Percentiles rank a stretch among this genome's conserved stretches.
These are phyloP conservation scores for Piper longum DNA, from an alignment of 164 flowering plant species.

Conservation along the genomic window DNA sequence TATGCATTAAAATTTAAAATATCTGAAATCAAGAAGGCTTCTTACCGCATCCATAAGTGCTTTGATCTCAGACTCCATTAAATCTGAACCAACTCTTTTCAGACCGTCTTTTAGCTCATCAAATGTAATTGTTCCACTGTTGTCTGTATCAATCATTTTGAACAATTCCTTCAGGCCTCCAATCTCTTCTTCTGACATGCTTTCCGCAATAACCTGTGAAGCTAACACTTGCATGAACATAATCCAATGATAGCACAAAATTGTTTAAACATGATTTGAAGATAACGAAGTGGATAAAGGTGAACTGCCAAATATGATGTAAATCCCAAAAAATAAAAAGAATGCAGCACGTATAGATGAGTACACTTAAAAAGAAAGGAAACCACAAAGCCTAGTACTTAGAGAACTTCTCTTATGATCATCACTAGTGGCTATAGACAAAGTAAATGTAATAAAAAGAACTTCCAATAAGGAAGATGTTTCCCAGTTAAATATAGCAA, in stretches of 20 bases:
- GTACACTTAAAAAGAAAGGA: too few species aligned
- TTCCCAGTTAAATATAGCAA: too few species aligned
- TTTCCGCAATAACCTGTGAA: slow-evolving; percentile 82
- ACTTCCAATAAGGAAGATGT: too few species aligned
- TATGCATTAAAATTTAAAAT: neutral
- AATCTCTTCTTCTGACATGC: slow-evolving; percentile 87
- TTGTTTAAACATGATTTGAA: neutral
- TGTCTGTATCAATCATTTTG: slow-evolving; percentile 81
- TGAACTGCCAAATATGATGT: too few species aligned
- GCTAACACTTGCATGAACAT: neutral
- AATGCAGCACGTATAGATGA: too few species aligned
- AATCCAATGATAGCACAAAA: neutral
- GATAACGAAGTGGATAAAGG: too few species aligned
- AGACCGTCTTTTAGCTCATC: slow-evolving; percentile 79
- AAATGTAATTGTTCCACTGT: slow-evolving; percentile 74
- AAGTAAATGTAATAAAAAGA: too few species aligned
- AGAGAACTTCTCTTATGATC: too few species aligned
- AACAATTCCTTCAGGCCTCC: slow-evolving; percentile 85
- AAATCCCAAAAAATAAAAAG: too few species aligned
- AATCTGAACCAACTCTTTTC: slow-evolving; percentile 65
- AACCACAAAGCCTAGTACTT: too few species aligned
- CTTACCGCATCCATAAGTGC: slow-evolving; percentile 79
- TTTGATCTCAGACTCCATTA: slow-evolving; percentile 76
- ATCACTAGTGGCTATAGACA: too few species aligned
- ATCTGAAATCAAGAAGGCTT: neutral